Base-by-base conservation (phyloP, 1,284 basidiomycete genomes). In the Cryptococcus amylolentus region DNA sequence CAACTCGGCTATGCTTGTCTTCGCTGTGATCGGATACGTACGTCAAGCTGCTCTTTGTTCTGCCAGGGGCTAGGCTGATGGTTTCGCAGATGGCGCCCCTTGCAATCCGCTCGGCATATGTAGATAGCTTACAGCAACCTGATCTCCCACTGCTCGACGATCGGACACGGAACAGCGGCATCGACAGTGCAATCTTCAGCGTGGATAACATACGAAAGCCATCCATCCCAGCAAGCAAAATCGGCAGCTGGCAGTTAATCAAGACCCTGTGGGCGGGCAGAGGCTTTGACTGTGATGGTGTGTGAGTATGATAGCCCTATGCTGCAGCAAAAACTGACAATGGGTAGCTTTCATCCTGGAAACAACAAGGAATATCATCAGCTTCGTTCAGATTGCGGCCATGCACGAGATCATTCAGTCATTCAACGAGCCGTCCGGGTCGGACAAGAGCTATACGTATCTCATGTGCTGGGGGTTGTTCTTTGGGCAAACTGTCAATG, bases 401-500 rank as follows among this genome's bases (percentile, higher is more conserved):
- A 54, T 73, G 50, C 67, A 71, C 49, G 70, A 76, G 54, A 62
- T 77, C 49, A 71, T 76, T 44, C 40, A 65, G 2, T 61, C 67
- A 1, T 74, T 76, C 52, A 55, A 64, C 8, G 52, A 63, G 12
- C 58, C 60, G 1, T 13, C 49, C 13, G 56, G 50, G 3, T 52
- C 57, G 7, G 72, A 74, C 50, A 64, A 66, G 48, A 55, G 64
- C 16, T 76, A 77, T 58, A 64, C 69, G 0, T 69, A 73, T 43
- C 63, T 77, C 45, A 72, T 77, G 71, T 75, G 70, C 56, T 70
- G 69, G 63, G 69, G 63, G 12, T 54, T 76, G 50, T 67, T 75
- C 37, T 48, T 70, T 18, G 75, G 75, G 0, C 73, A 72, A 43
- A 56, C 61, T 1, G 52, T 65, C 3, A 67, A 70, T 39, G 62